phyloP scores from a whole-genome alignment of 352 stramenopile species.

The Pythium sp. region DNA sequence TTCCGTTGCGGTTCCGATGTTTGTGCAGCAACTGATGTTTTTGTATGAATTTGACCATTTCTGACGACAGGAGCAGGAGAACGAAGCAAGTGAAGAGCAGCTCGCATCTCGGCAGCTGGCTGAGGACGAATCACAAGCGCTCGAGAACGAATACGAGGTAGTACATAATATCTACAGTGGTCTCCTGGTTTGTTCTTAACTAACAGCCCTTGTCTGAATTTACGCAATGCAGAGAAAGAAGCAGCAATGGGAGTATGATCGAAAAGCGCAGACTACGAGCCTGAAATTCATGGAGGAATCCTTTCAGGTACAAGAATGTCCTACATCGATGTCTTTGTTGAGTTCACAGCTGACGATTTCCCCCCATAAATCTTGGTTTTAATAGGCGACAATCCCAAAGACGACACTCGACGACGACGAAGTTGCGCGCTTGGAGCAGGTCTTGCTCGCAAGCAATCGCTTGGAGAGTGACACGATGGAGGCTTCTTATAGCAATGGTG shows the following conservation, averaged over 20 bases:
- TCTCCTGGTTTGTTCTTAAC: not conserved
- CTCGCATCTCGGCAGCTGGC: not conserved
- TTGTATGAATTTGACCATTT: not conserved
- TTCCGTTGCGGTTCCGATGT: too few species aligned
- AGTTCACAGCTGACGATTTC: not conserved
- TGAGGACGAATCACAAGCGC: not conserved
- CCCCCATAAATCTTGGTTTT: not conserved
- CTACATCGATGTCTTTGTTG: not conserved
- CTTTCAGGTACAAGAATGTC: not conserved
- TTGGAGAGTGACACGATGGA: slow-evolving; percentile 1
- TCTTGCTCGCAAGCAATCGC: slow-evolving; percentile 8
- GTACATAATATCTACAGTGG: not conserved
- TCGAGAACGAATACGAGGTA: slow-evolving; percentile 16
- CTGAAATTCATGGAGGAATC: not conserved
- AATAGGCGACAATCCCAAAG: slow-evolving; percentile 3
- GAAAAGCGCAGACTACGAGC: not conserved
- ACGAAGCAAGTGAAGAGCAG: not conserved
- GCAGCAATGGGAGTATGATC: slow-evolving; percentile 10
- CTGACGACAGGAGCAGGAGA: slow-evolving; percentile 9
- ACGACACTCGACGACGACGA: slow-evolving; percentile 10
- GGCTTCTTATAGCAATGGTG: slow-evolving; percentile 20
- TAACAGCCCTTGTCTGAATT: not conserved
- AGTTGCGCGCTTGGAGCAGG: slow-evolving; percentile 9
- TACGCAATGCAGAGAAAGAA: slow-evolving; percentile 8
- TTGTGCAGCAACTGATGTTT: too few species aligned